These are phyloP conservation scores for Talaromyces borbonicus DNA, from an alignment of 495 filamentous ascomycete genomes.

Conservation along the genomic window DNA sequence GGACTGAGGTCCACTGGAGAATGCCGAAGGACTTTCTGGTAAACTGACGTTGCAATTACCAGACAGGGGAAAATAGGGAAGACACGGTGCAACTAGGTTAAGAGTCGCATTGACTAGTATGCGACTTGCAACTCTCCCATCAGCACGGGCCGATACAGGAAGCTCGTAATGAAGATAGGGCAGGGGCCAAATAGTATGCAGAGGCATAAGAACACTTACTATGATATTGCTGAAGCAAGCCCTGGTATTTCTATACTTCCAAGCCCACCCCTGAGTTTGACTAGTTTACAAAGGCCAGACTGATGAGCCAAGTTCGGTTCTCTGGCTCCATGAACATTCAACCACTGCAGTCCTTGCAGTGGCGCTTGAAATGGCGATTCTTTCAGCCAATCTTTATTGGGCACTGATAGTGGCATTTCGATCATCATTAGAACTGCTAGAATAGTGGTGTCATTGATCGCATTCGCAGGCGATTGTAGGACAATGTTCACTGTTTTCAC, in stretches of 20 bases:
- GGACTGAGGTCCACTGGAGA: conserved; percentile 13
- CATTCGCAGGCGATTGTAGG: conserved; percentile 21
- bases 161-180: not conserved
- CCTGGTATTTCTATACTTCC: conserved; percentile 23
- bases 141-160: not conserved
- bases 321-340: conserved; percentile 30
- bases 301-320: conserved; percentile 30
- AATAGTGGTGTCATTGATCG: conserved; percentile 25
- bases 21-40: conserved; percentile 8
- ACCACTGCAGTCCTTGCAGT: conserved; percentile 30
- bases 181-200: not conserved
- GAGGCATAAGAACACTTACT: not conserved
- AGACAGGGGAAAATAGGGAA: conserved; percentile 23
- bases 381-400: not conserved
- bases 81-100: conserved; percentile 19
- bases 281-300: conserved; percentile 23
- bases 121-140: conserved; percentile 24
- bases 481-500: conserved; percentile 28
- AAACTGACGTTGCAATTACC: conserved; percentile 11
- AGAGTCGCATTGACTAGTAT: conserved; percentile 25
- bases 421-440: conserved; percentile 32
- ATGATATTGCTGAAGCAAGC: conserved; percentile 15
- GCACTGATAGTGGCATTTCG: not conserved
- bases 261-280: conserved; percentile 28
- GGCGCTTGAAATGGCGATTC: conserved; percentile 26